These are phyloP conservation scores for Phytophthora tubulina DNA, from an alignment of 352 stramenopile genomes.

Conservation along the genomic window DNA sequence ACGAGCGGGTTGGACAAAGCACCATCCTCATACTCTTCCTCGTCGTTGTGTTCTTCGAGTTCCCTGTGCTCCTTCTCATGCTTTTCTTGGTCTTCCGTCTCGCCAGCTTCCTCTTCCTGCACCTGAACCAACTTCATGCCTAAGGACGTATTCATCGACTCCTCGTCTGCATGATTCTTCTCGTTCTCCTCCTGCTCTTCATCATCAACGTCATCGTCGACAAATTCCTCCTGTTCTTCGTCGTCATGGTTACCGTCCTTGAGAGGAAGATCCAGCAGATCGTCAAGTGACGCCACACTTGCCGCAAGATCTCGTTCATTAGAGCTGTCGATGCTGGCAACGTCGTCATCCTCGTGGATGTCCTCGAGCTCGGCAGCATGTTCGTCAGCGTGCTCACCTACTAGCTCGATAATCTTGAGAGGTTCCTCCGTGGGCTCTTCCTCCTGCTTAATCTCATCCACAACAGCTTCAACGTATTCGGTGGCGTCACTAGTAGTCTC, in stretches of 20 bases:
- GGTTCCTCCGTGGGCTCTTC: conserved; percentile 1
- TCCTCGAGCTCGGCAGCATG: conserved; percentile 5
- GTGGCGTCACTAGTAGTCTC: conserved; percentile 9
- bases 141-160: conserved; percentile 33
- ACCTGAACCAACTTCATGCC: conserved; percentile 36
- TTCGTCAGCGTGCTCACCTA: conserved; percentile 20
- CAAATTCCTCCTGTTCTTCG: conserved; percentile 43
- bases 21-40: conserved; percentile 32
- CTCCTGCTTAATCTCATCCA: conserved; percentile 6
- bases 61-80: conserved; percentile 14
- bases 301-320: conserved; percentile 44
- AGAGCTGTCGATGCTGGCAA: conserved; percentile 28
- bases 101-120: conserved; percentile 30
- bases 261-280: conserved; percentile 39
- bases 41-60: conserved; percentile 13
- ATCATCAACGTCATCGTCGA: conserved; percentile 32
- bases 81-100: conserved; percentile 23
- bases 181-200: conserved; percentile 19
- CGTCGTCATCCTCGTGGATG: conserved; percentile 26
- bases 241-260: conserved; percentile 29
- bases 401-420: conserved; percentile 4
- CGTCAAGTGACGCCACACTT: conserved; percentile 41
- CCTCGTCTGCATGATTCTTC: conserved; percentile 9
- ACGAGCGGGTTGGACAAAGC: conserved; percentile 64
- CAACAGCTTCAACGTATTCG: background rate